Base-by-base conservation (phyloP, 371 early-diverging fungal genomes). In the Circinella minor region DNA sequence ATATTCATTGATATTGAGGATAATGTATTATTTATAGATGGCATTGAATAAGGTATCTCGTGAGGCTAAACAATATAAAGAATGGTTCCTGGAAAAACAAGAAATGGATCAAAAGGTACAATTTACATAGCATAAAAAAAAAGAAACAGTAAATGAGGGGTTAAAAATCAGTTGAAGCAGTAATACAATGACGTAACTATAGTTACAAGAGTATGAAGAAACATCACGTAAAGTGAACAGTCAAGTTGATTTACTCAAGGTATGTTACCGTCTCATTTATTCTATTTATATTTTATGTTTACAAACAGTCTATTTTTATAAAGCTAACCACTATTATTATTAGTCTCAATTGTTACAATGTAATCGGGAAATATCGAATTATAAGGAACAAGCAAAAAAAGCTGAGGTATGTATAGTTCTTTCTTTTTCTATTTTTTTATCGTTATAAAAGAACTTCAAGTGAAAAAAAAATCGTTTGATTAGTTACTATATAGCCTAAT, bases 21-120 rank as follows among this genome's bases (percentile, higher is more conserved):
- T 17, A 51, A 1, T 17, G 47, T 11, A 47, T 47, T 11, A 47
- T 15, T 47, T 34, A 17, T 27, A 57, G 57, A 27, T 27, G 7
- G 10, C 18, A 3, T 27, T 57, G 27, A 27, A 57, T 27, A 27
- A 34, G 13, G 20, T 27, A 34, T 7, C 9, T 27, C 2, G 34
- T 27, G 57, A 57, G 27, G 57, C 57, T 34, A 34, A 34, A 4
- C 11, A 57, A 3, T 57, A 57, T n/a, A 57, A 57, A 57, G 57
- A 57, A 57, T 57, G 20, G 57, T 57, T n/a, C 57, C 57, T 57
- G 36, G 49, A 61, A 37, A 48, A 37, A 4, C 55, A 61, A 49
- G 15, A 61, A 38, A 61, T 36, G 61, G 36, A 51, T 15, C 10
- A 59, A 46, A 36, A 68, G 39, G 68, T 68, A 61, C 36, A 39